phyloP scores from a whole-genome alignment of 2,329 filamentous ascomycete genomes.

The Fusarium chlamydosporum region DNA sequence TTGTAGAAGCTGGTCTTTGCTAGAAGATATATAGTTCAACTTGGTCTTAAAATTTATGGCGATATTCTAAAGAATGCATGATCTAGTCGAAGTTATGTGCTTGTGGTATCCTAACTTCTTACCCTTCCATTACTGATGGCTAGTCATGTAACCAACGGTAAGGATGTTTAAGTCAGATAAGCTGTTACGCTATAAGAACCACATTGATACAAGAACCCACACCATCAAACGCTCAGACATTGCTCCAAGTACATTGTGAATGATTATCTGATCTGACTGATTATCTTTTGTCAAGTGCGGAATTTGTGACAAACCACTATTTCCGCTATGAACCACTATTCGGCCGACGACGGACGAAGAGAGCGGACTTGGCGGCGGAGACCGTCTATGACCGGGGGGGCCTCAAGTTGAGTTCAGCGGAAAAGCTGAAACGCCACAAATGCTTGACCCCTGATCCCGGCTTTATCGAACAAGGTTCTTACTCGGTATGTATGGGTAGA shows the following conservation, averaged over 20 bases:
- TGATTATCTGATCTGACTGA: constrained; percentile 1
- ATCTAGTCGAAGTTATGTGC: no score
- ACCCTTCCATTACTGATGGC: neutral
- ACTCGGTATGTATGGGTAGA: neutral
- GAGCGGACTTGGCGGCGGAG: neutral
- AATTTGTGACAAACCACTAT: neutral
- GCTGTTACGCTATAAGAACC: no score
- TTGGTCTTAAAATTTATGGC: no score
- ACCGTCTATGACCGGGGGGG: constrained; percentile 6
- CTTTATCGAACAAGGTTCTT: neutral
- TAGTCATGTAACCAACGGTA: neutral
- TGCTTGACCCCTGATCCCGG: neutral
- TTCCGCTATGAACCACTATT: neutral
- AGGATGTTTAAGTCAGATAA: neutral
- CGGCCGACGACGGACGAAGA: neutral
- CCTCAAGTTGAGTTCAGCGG: neutral
- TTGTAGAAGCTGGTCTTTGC: no score
- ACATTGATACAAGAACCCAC: neutral
- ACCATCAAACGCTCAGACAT: neutral
- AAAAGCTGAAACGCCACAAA: constrained; percentile 15
- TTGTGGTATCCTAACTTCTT: neutral
- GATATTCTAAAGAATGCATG: no score
- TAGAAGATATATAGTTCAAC: no score
- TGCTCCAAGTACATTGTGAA: neutral
- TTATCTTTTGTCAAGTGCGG: neutral